Conservation (phyloP, 2,329 filamentous ascomycete genomes). For the Colletotrichum endophyticum region DNA sequence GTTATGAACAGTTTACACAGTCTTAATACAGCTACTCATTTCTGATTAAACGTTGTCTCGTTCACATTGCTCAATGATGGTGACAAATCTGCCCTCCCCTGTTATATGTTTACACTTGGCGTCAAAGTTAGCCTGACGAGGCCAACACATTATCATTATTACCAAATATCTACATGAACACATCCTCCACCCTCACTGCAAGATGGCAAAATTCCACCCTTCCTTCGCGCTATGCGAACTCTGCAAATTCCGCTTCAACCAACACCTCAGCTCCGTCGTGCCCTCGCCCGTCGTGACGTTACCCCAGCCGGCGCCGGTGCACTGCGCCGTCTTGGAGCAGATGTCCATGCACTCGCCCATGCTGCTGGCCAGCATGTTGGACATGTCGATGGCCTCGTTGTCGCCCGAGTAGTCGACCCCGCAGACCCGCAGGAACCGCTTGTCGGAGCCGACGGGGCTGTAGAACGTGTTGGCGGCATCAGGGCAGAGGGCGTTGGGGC, state of each 20-base stretch:
- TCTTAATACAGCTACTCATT: neutral
- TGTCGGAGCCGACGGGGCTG: constrained; percentile 41
- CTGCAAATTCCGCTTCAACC: constrained; percentile 44
- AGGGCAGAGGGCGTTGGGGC: constrained; percentile 40
- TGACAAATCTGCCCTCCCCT: no score
- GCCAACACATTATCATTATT: neutral
- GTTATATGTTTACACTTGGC: no score
- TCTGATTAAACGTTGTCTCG: accelerated
- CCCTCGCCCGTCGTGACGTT: constrained; percentile 43
- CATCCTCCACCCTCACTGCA: constrained; percentile 19
- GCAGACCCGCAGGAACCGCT: constrained; percentile 48
- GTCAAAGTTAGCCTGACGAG: neutral
- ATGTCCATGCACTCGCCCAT: constrained; percentile 49
- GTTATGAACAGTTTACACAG: neutral
- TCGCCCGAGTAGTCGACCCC: constrained; percentile 49
- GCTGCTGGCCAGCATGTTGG: constrained; percentile 38
- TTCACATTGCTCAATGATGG: neutral
- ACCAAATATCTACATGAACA: neutral
- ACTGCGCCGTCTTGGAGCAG: constrained; percentile 43
- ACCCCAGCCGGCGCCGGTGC: constrained; percentile 51
- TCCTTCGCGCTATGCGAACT: constrained; percentile 32
- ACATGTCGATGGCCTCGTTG: constrained; percentile 37
- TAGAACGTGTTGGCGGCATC: constrained; percentile 49
- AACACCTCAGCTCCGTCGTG: constrained; percentile 43
- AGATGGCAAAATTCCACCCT: constrained; percentile 49